Conservation (phyloP, 2,329 filamentous ascomycete species). For the Leptographium wingfieldii region DNA sequence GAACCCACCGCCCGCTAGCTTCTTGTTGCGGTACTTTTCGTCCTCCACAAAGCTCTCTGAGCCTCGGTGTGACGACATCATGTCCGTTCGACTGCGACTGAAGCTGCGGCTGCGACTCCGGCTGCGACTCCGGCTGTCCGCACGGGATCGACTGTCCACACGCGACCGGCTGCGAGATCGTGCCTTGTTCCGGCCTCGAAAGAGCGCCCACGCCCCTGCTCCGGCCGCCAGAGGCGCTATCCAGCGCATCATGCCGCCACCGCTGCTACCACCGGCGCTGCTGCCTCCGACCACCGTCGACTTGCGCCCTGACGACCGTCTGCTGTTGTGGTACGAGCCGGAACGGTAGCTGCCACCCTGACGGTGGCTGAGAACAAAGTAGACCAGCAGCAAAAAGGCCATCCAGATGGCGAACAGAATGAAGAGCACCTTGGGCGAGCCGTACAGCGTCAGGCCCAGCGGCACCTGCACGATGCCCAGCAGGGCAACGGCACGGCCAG, state of each 20-base stretch:
- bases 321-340: constrained; percentile 42
- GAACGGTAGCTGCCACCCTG: constrained; percentile 32
- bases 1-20: constrained; percentile 38
- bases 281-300: background rate
- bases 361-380: constrained; percentile 69
- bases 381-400: constrained; percentile 56
- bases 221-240: constrained; percentile 40
- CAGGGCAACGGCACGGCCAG: constrained; percentile 64
- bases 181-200: constrained; percentile 31
- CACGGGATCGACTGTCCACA: background rate
- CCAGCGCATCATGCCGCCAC: constrained; percentile 26
- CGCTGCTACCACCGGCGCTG: constrained; percentile 18
- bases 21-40: constrained; percentile 48
- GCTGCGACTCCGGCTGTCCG: constrained; percentile 19
- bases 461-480: constrained; percentile 80
- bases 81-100: constrained; percentile 29
- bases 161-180: constrained; percentile 17
- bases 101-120: constrained; percentile 26
- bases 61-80: constrained; percentile 30
- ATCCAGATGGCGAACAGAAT: constrained; percentile 75
- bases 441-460: constrained; percentile 81
- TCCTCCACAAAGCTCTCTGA: constrained; percentile 48
- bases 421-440: constrained; percentile 74
- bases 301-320: constrained; percentile 30
- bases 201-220: constrained; percentile 34